phyloP scores from a whole-genome alignment of 1,284 basidiomycete genomes.

The Gymnopus androsaceus region DNA sequence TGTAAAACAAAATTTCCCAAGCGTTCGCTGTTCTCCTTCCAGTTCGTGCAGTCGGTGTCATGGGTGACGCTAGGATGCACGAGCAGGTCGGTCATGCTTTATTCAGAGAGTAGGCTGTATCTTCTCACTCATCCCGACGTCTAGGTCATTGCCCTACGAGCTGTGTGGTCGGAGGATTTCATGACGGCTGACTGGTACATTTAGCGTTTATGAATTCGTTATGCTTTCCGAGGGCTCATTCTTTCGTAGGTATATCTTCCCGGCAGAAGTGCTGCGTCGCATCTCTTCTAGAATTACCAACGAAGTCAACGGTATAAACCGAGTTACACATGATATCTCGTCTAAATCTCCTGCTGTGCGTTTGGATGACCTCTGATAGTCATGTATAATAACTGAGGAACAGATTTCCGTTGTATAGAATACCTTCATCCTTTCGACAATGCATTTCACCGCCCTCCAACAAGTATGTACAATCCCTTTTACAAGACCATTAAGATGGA shows the following conservation, averaged over 20 bases:
- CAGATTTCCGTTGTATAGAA: too few relatives aligned
- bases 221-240: neutral
- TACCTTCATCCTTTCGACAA: too few relatives aligned
- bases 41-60: slow-evolving; percentile 95
- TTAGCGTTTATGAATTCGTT: neutral
- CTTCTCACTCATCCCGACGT: neutral
- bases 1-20: slow-evolving; percentile 96
- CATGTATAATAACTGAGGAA: too few relatives aligned
- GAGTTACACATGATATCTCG: slow-evolving; percentile 95
- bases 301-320: slow-evolving; percentile 92
- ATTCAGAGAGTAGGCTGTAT: neutral
- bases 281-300: slow-evolving; percentile 98
- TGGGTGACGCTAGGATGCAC: slow-evolving; percentile 96
- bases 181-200: slow-evolving; percentile 94
- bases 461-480: too few relatives aligned
- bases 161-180: slow-evolving; percentile 93
- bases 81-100: slow-evolving; percentile 70
- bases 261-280: slow-evolving; percentile 85
- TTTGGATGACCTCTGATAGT: slow-evolving; percentile 18
- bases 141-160: slow-evolving; percentile 85
- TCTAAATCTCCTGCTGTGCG: slow-evolving; percentile 93
- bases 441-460: too few relatives aligned
- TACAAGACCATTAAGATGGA: too few relatives aligned
- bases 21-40: slow-evolving; percentile 98
- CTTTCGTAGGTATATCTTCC: slow-evolving; percentile 83